Evolutionary conservation across 148 eudicot species (phyloP), one percentile per base, ranked within the genome.

Genomic region (Polygonum aviculare): DNA sequence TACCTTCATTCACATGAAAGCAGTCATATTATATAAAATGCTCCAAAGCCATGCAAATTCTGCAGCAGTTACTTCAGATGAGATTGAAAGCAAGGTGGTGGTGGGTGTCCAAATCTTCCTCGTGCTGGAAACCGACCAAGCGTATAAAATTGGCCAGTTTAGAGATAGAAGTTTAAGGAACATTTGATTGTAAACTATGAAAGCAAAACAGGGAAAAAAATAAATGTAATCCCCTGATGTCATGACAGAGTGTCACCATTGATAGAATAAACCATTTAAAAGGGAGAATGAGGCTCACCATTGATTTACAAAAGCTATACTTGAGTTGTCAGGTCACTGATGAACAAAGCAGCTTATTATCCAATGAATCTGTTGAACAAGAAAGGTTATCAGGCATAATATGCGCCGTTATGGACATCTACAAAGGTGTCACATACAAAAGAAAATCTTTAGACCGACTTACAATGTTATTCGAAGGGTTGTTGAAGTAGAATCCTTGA

Each of bases 401-500:
- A 54, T 4, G 21, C 6, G 22, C 21, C 26, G 67, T 10, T 26
- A 11, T 60, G 31, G 67, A 60, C 35, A 60, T 60, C 38, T 60
- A 22, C 31, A 22, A 10, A 60, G 35, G 3, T 26, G 6, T 9
- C 9, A 26, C 14, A 26, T 60, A 60, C 35, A 2, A 60, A 26
- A 60, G 67, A 4, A 60, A 21, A 60, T 2, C 14, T 59, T 59
- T 59, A 38, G 14, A 0, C 31, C 55, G 47, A 82, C 98, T 93
- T 84, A 90, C 98, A 76, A 89, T 77, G 83, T 89, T 93, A 72
- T 89, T 90, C 38, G 86, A 72, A 4, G 98, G 93, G 31, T 84
- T 39, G 35, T 72, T 81, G 86, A 88, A 79, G 69, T 93, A 93
- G 78, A 93, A 90, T 63, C 93, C 97, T 86, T 93, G 97, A 82